Percentiles rank a stretch among this genome's conserved stretches.
Evolutionary conservation across 1,284 basidiomycete species (phyloP).

Genomic region (Macrocybe sp.): DNA sequence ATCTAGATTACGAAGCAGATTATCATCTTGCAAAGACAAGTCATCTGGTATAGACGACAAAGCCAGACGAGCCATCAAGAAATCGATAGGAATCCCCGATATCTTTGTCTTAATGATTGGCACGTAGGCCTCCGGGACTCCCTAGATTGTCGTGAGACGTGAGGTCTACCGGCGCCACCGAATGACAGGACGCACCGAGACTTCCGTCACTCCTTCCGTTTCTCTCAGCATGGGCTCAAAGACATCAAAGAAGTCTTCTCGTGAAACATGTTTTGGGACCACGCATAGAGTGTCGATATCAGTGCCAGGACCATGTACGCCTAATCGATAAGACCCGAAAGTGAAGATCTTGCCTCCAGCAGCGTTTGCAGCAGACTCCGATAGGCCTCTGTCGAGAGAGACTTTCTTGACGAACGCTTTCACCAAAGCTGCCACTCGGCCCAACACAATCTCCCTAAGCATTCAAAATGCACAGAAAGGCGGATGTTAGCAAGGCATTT

Average conservation of each 20-base stretch:
- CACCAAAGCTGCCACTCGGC: conserved; percentile 85
- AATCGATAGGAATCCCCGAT: conserved; percentile 90
- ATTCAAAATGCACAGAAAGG: conserved; percentile 11
- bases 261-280: conserved; percentile 91
- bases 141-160: conserved; percentile 41
- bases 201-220: conserved; percentile 83
- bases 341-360: conserved; percentile 99
- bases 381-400: conserved; percentile 75
- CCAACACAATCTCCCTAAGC: conserved; percentile 87
- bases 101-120: conserved; percentile 94
- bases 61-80: conserved; percentile 87
- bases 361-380: conserved; percentile 79
- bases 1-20: conserved; percentile 89
- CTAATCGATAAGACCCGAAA: conserved; percentile 94
- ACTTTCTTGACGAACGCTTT: conserved; percentile 92
- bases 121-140: conserved; percentile 94
- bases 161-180: conserved; percentile 6
- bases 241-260: conserved; percentile 93
- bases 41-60: conserved; percentile 88
- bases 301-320: conserved; percentile 93
- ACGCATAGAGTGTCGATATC: conserved; percentile 99
- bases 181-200: conserved; percentile 62
- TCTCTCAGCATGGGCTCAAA: conserved; percentile 90
- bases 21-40: conserved; percentile 87
- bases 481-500: neutral